Conservation (phyloP, 148 eudicot genomes). For the Rhododendron kiyosumense region DNA sequence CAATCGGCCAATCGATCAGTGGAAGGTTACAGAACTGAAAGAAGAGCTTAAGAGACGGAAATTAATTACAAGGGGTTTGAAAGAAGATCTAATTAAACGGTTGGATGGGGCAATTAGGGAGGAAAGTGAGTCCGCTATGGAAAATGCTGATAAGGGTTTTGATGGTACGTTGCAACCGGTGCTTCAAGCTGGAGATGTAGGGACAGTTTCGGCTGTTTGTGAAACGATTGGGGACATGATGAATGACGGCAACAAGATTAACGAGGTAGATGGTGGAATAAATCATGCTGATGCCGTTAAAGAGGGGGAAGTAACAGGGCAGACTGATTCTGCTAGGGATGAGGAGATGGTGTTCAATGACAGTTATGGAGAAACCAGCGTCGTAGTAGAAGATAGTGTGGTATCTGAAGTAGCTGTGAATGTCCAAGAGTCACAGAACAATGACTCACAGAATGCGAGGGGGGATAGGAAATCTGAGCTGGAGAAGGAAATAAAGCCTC, state of each 20-base stretch:
- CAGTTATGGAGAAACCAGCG: constrained; percentile 23
- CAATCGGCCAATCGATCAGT: constrained; percentile 75
- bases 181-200: constrained; percentile 17
- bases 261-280: constrained; percentile 15
- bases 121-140: constrained; percentile 39
- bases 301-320: constrained; percentile 20
- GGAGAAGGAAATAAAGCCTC: constrained; percentile 30
- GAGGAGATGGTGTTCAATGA: constrained; percentile 13
- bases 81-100: constrained; percentile 68
- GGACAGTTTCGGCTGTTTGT: background rate
- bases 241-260: constrained; percentile 9
- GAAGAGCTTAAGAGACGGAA: constrained; percentile 88
- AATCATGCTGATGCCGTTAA: constrained; percentile 14
- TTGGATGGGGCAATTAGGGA: constrained; percentile 59
- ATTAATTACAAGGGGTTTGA: constrained; percentile 68
- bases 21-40: constrained; percentile 87
- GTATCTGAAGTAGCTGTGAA: constrained; percentile 23
- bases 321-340: constrained; percentile 24
- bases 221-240: constrained; percentile 12
- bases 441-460: constrained; percentile 5
- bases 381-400: constrained; percentile 17
- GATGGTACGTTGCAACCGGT: constrained; percentile 19
- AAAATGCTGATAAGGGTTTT: constrained; percentile 21
- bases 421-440: constrained; percentile 18
- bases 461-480: background rate